These are phyloP conservation scores for Phytophthora kernoviae DNA, from an alignment of 352 stramenopile genomes.

Conservation along the genomic window DNA sequence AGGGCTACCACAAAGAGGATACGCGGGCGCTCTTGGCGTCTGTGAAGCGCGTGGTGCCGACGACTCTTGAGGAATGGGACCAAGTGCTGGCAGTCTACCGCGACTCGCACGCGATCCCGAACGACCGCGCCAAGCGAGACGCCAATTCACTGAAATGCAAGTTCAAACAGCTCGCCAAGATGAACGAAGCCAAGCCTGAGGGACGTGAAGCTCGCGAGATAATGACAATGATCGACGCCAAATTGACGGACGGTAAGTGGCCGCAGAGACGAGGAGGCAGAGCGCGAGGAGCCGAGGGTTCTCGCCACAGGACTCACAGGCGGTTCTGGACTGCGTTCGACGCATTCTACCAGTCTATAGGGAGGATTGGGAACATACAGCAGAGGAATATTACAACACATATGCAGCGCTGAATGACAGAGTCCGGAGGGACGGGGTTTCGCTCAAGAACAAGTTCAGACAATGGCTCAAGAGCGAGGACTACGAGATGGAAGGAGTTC, in stretches of 20 bases:
- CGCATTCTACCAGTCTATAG: conserved; percentile 20
- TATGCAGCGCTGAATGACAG: conserved; percentile 28
- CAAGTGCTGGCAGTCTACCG: conserved; percentile 35
- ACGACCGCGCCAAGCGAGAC: conserved; percentile 28
- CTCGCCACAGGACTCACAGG: conserved; percentile 16
- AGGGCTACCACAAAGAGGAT: conserved; percentile 41
- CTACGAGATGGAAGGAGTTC: conserved; percentile 8
- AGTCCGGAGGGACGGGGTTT: conserved; percentile 24
- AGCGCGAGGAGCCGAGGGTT: conserved; percentile 35
- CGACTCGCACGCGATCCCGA: conserved; percentile 27
- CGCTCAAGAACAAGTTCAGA: conserved; percentile 40
- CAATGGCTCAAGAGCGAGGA: conserved; percentile 20
- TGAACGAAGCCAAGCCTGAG: conserved; percentile 11
- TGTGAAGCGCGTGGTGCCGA: conserved; percentile 20
- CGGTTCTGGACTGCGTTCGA: conserved; percentile 23
- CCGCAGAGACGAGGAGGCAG: conserved; percentile 34
- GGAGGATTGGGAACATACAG: conserved; percentile 26
- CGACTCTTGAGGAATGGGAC: conserved; percentile 26
- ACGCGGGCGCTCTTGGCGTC: conserved; percentile 22
- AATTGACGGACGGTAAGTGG: conserved; percentile 17
- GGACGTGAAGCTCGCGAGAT: conserved; percentile 21
- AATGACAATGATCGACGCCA: conserved; percentile 25
- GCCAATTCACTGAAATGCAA: conserved; percentile 31
- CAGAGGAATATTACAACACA: conserved; percentile 29
- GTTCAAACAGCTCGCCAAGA: conserved; percentile 36